Evolutionary conservation across 306 rosid genomes (phyloP).

Genomic region (Alnus glutinosa): DNA sequence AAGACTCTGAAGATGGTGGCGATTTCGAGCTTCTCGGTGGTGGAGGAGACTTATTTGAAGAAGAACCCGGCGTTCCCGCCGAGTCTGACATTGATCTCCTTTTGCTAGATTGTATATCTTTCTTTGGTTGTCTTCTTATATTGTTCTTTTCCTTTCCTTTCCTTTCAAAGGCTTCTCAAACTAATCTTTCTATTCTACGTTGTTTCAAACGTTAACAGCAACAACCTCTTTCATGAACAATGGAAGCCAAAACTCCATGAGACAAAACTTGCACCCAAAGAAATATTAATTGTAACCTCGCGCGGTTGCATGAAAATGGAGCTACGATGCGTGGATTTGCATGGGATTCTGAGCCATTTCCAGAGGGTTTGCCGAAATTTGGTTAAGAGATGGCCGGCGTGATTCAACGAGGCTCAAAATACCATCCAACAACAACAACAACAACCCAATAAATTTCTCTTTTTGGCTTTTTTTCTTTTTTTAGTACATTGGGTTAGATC

Average conservation of each 20-base stretch:
- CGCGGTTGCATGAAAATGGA: not conserved
- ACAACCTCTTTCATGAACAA: not conserved
- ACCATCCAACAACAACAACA: not conserved
- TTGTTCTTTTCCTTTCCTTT: not conserved
- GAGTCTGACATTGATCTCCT: conserved; percentile 3
- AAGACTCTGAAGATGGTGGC: conserved; percentile 6
- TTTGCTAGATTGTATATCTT: not conserved
- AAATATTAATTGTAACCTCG: not conserved
- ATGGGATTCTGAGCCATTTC: not conserved
- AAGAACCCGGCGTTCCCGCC: conserved; percentile 9
- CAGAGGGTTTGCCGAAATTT: not conserved
- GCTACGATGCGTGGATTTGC: not conserved
- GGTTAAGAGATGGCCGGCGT: not conserved
- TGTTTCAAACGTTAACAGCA: not conserved
- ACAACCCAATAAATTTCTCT: not conserved
- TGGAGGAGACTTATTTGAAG: not conserved
- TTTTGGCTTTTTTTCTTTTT: conserved; percentile 7
- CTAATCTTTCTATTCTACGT: not conserved
- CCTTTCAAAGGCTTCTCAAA: not conserved
- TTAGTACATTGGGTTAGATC: conserved; percentile 8
- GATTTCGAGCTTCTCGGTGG: not conserved
- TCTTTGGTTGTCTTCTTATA: not conserved
- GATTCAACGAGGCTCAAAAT: not conserved
- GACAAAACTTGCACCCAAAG: not conserved
- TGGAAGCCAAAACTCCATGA: not conserved